Base-by-base conservation (phyloP, 495 filamentous ascomycete genomes). In the Apiosordaria backusii region DNA sequence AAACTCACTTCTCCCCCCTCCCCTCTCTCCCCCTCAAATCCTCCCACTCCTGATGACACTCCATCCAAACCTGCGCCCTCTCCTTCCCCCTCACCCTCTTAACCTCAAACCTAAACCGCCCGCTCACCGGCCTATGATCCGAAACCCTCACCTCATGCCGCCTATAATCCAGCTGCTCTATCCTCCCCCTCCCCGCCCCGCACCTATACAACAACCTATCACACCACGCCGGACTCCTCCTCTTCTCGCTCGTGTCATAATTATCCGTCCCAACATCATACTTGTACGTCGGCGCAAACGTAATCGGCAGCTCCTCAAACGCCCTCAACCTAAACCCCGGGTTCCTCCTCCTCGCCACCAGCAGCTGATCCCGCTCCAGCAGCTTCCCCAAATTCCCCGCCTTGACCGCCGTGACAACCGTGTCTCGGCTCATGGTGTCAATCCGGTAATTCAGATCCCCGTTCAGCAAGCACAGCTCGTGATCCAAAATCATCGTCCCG, bases 371-470 rank as follows among this genome's bases (percentile, higher is more conserved):
- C 50, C 96, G 87, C 54, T 98, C 95, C 0, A 99, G 84, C n/a
- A 98, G 85, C 74, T 97, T 95, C n/a, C 78, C 67, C 3, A 98
- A 83, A 70, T 97, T 96, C 67, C 88, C 88, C 57, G 86, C 79
- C 53, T 88, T 89, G 61, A 97, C 82, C 0, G 90, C 91, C 63
- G 88, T 88, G 60, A 99, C 90, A 45, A 98, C 93, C 7, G 90
- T 90, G 71, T 97, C 90, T 10, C 95, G 90, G 21, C 90, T 88
- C 84, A 97, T 97, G n/a, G 92, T 89, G 76, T 99, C 95, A 71
- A 99, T 98, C 52, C 95, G 93, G 78, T 99, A 99, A 76, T 99
- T 99, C 54, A 99, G 86, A 73, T 99, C 95, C 19, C 95, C 95
- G 73, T 98, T 97, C 21, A 97, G 78, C 60, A 99, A 88, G 72